These are phyloP conservation scores for Hibiscus syriacus DNA, from an alignment of 345 rosid species.

Conservation along the genomic window DNA sequence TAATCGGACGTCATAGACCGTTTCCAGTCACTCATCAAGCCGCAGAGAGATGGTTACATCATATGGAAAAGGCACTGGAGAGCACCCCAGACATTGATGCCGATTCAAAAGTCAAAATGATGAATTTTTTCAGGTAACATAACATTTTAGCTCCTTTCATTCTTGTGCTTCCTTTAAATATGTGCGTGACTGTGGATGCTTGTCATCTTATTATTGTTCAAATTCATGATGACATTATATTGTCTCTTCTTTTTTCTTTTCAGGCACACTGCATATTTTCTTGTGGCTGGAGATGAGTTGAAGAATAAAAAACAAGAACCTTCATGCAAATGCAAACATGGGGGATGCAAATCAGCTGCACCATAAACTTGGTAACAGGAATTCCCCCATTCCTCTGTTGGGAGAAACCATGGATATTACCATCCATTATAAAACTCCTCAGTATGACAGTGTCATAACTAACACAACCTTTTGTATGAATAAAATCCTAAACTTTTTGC, in stretches of 20 bases:
- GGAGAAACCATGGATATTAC: constrained; percentile 1
- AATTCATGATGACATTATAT: neutral
- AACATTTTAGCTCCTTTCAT: constrained; percentile 13
- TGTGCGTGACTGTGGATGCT: neutral
- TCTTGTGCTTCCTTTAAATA: neutral
- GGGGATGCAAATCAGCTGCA: constrained; percentile 24
- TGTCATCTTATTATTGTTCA: too few relatives aligned
- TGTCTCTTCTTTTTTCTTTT: constrained; percentile 6
- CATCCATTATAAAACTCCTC: neutral
- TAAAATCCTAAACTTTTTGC: constrained; percentile 1
- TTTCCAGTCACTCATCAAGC: constrained; percentile 80
- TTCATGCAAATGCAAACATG: constrained; percentile 61
- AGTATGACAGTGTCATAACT: neutral
- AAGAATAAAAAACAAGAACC: constrained; percentile 45
- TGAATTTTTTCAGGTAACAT: constrained; percentile 70
- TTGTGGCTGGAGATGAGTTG: constrained; percentile 88
- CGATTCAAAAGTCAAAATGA: constrained; percentile 71
- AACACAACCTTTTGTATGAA: too few relatives aligned
- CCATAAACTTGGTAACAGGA: constrained; percentile 8
- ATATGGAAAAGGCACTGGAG: constrained; percentile 78
- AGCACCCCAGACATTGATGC: constrained; percentile 53
- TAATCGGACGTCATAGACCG: constrained; percentile 81
- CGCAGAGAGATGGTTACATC: constrained; percentile 82
- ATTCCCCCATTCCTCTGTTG: neutral
- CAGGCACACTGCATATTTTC: constrained; percentile 94